phyloP scores from a whole-genome alignment of 164 flowering plant species.

The Hamamelis virginiana region DNA sequence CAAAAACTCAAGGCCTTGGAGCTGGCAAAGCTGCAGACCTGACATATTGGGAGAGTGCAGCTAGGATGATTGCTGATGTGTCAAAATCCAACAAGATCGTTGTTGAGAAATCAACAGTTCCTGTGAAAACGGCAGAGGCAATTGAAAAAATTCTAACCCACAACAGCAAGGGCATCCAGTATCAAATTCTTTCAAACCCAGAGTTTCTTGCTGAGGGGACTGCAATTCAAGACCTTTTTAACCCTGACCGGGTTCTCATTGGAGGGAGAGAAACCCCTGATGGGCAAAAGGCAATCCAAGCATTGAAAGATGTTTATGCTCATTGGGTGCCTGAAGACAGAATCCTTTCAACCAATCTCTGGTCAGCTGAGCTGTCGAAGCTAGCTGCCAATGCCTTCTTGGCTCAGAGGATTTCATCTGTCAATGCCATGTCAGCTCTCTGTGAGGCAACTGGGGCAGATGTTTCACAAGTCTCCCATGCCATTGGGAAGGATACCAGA shows the following conservation, averaged over 20 bases:
- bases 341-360: slow-evolving; percentile 45
- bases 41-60: slow-evolving; percentile 67
- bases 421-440: slow-evolving; percentile 64
- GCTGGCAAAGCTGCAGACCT: slow-evolving; percentile 62
- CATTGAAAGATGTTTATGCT: slow-evolving; percentile 52
- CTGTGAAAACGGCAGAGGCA: slow-evolving; percentile 57
- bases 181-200: slow-evolving; percentile 53
- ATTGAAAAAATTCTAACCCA: slow-evolving; percentile 51
- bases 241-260: slow-evolving; percentile 52
- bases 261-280: slow-evolving; percentile 56
- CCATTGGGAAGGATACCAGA: slow-evolving; percentile 51
- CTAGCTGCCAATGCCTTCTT: slow-evolving; percentile 64
- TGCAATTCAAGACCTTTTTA: slow-evolving; percentile 46
- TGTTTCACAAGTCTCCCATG: slow-evolving; percentile 45
- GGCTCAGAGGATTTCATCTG: slow-evolving; percentile 63
- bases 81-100: slow-evolving; percentile 53
- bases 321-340: slow-evolving; percentile 53
- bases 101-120: slow-evolving; percentile 61
- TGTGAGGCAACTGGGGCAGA: slow-evolving; percentile 58
- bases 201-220: slow-evolving; percentile 62
- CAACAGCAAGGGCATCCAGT: slow-evolving; percentile 49
- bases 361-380: slow-evolving; percentile 66
- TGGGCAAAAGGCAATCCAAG: slow-evolving; percentile 50
- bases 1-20: slow-evolving; percentile 50
- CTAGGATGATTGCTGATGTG: slow-evolving; percentile 57